Base-by-base conservation (phyloP, 371 early-diverging fungal genomes). In the Mucor lusitanicus region DNA sequence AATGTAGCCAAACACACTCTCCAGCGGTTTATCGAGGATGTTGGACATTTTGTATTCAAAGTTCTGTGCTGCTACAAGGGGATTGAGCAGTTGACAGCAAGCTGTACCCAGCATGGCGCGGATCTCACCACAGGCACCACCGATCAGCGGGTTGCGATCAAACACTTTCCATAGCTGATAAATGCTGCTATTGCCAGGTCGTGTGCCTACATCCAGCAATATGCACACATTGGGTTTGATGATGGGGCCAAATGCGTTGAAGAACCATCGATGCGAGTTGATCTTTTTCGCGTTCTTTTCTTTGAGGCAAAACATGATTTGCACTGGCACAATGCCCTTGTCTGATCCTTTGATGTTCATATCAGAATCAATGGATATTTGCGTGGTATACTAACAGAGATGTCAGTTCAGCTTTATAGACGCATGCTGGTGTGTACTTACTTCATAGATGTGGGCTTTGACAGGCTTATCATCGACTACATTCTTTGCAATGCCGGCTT, bases 251-350 rank as follows among this genome's bases (percentile, higher is more conserved):
- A 95, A 91, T 3, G 94, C 93, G 69, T 93, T 92, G 74, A 94
- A 94, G 80, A 94, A 93, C 95, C 95, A 95, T 42, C 93, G 88
- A 72, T 95, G 95, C 17, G 92, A 92, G 77, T 95, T 95, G 78
- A 95, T 90, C 73, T 92, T 88, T 71, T 91, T 90, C 37, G 84
- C 83, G 58, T 88, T 89, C 64, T 88, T 79, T 67, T 89, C 89
- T 78, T 95, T 95, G 30, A 95, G 76, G 69, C 91, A 91, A 75
- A 94, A 93, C 44, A 95, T 60, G 17, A 92, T 83, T 77, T 95
- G 95, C 8, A 89, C 87, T 21, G 95, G 95, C 15, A 93, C 91
- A 65, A 87, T 81, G 17, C 90, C 91, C 63, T 86, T 84, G 42
- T 87, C 88, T n/a, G 82, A 82, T n/a, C 88, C 89, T 61, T 85